These are phyloP conservation scores for Trifolium repens DNA, from an alignment of 306 rosid genomes.

Conservation along the genomic window DNA sequence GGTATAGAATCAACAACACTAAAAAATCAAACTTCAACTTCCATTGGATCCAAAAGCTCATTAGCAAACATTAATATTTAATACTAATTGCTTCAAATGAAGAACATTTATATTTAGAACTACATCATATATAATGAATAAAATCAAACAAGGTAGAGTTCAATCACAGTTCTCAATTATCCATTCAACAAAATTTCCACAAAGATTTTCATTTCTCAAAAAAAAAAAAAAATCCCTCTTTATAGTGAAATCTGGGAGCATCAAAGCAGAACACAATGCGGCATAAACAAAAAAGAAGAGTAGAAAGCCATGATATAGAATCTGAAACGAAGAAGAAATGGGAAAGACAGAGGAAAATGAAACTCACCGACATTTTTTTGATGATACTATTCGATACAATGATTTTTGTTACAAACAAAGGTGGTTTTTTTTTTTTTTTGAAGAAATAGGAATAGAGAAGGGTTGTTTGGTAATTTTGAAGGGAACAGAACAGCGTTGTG, in stretches of 20 bases:
- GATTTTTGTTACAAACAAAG: slow-evolving; percentile 1
- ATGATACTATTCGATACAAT: slow-evolving; percentile 23
- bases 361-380: slow-evolving; percentile 53
- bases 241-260: slow-evolving; percentile 19
- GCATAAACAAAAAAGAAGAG: not conserved
- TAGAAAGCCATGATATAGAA: not conserved
- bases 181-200: slow-evolving; percentile 6
- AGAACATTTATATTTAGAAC: not conserved
- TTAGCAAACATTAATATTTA: not conserved
- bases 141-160: slow-evolving; percentile 8
- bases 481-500: slow-evolving; percentile 4
- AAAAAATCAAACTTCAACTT: not conserved
- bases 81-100: not conserved
- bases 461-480: slow-evolving; percentile 8
- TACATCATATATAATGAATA: slow-evolving; percentile 6
- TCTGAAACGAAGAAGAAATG: slow-evolving; percentile 32
- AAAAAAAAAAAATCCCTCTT: not conserved
- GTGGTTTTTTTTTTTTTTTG: not conserved
- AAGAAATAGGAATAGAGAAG: not conserved
- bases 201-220: not conserved
- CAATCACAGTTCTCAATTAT: slow-evolving; percentile 6
- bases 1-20: no score
- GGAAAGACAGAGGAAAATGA: slow-evolving; percentile 5
- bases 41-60: slow-evolving; percentile 31
- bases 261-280: slow-evolving; percentile 12